Conservation (phyloP, 257 asterid genomes). For the Salvia miltiorrhiza region DNA sequence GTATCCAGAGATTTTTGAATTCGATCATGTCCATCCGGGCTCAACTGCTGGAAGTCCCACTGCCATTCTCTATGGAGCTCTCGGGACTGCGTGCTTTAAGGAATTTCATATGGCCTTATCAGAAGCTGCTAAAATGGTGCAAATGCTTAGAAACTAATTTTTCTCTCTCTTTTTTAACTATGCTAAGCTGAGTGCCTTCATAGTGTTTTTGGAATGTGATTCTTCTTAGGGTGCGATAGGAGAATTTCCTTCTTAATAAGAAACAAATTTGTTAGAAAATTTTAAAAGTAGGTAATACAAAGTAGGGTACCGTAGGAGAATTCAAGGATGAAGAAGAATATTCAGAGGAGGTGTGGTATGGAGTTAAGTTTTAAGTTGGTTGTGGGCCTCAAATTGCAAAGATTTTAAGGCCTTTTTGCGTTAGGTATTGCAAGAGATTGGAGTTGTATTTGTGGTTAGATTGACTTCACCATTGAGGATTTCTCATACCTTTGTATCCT, state of each 20-base stretch:
- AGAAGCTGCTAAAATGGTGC: conserved; percentile 74
- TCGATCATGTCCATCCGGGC: conserved; percentile 90
- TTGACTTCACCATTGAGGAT: neutral
- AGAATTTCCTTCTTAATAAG: neutral
- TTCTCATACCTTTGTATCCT: neutral
- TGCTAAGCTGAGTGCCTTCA: conserved; percentile 4
- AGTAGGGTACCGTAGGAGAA: neutral
- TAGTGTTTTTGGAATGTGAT: neutral
- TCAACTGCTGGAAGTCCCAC: conserved; percentile 67
- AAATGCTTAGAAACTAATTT: conserved; percentile 1
- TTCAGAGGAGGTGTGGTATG: neutral
- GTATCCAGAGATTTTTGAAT: conserved; percentile 90
- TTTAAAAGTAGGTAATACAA: neutral
- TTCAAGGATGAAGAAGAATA: neutral
- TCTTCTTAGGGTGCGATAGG: neutral
- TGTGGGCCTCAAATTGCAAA: neutral
- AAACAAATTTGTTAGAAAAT: neutral
- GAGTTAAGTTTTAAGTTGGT: neutral
- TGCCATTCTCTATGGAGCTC: conserved; percentile 85
- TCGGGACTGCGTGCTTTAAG: conserved; percentile 84
- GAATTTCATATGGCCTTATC: conserved; percentile 72
- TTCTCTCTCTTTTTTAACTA: conserved; percentile 12
- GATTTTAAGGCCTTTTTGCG: neutral
- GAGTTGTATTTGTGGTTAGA: neutral
- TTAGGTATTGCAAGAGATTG: neutral